Evolutionary conservation across 2,329 filamentous ascomycete genomes (phyloP), one percentile per base, ranked within the genome.

Genomic region (Aspergillus eucalypticola): DNA sequence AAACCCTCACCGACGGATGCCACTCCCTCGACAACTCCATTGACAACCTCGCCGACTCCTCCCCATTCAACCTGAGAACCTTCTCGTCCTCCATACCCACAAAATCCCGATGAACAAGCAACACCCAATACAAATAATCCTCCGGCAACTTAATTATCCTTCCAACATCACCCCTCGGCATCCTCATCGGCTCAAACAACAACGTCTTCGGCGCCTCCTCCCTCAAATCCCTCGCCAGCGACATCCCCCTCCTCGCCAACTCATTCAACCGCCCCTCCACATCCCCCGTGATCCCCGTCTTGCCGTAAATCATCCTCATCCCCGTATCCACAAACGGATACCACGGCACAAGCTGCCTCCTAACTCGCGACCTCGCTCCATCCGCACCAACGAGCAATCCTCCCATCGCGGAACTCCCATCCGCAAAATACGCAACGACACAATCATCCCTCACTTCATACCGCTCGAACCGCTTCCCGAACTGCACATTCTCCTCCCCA

Each of bases 311-410:
- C 25, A 73, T 72, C 10, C 75, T 67, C 15, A 71, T 71, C 8
- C 72, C 69, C 0, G 77, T 77, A 60, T 82, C 78, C 4, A 81
- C 52, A 4, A 71, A 59, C 19, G 67, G 60, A 38, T 72, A 69
- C 1, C 70, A 54, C 0, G 78, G 79, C 53, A 32, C 19, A 2
- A 79, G 63, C 56, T 79, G 78, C 27, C 65, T 72, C 5, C 78
- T 69, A n/a, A 78, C 70, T 10, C 57, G 56, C 17, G 75, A 79
- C 19, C 73, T 65, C 13, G 70, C 66, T 6, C 78, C 78, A 62
- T 80, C 77, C 2, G 77, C 75, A 8, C 77, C 78, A 13, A 80
- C 67, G 2, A 80, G 65, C 5, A 79, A 60, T 6, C 64, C 62
- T 0, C 76, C 77, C 1, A 62, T 56, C 21, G 71, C 70, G 3